Evolutionary conservation across 2,329 filamentous ascomycete species (phyloP).

Genomic region (Aciculosporium take): DNA sequence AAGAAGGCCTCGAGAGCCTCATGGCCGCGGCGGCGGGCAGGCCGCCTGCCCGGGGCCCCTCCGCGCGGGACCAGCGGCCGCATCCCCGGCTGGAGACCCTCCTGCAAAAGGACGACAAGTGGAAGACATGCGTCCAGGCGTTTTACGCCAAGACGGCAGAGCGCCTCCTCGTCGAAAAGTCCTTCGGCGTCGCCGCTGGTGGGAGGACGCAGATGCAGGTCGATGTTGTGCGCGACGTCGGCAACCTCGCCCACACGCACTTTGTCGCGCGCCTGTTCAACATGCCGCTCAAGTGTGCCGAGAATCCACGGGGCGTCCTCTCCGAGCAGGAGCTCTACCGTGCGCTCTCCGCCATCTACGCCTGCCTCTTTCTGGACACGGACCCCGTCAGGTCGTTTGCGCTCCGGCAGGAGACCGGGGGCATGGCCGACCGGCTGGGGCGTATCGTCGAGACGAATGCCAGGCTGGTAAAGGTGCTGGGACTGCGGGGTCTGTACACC

Average conservation of each 20-base stretch:
- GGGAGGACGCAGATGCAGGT: conserved; percentile 46
- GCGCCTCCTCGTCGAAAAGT: conserved; percentile 48
- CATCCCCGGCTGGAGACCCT: conserved; percentile 14
- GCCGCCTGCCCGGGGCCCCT: no score
- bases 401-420: conserved; percentile 41
- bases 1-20: conserved; percentile 46
- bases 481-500: conserved; percentile 33
- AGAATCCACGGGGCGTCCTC: conserved; percentile 44
- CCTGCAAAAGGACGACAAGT: conserved; percentile 46
- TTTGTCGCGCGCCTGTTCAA: conserved; percentile 51
- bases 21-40: conserved; percentile 36
- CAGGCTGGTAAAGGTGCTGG: conserved; percentile 35
- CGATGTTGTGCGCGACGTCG: conserved; percentile 57
- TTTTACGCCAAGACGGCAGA: conserved; percentile 53
- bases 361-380: conserved; percentile 49
- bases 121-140: conserved; percentile 45
- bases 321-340: conserved; percentile 43
- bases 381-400: conserved; percentile 55
- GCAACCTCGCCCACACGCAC: conserved; percentile 50
- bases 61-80: not conserved
- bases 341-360: conserved; percentile 51
- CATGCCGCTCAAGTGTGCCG: conserved; percentile 49
- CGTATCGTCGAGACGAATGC: conserved; percentile 49
- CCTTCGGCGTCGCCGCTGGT: conserved; percentile 44
- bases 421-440: conserved; percentile 44